phyloP scores from a whole-genome alignment of 176 grass and related monocot genomes.

The Dendrocalamus sinicus region DNA sequence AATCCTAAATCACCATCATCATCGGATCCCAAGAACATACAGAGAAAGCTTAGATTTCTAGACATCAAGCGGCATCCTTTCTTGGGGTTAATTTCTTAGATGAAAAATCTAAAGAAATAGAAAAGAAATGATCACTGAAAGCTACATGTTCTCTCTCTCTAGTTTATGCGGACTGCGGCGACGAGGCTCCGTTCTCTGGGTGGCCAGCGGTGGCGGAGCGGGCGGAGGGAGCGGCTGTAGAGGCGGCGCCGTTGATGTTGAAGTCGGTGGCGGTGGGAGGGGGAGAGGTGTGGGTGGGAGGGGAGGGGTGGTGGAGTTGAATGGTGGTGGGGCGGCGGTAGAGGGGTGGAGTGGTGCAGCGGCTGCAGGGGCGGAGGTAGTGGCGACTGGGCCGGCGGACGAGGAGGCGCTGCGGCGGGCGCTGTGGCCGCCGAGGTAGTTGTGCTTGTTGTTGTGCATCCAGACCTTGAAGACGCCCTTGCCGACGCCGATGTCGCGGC shows the following conservation, averaged over 20 bases:
- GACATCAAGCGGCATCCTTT: conserved; percentile 45
- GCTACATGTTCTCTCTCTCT: conserved; percentile 45
- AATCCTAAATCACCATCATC: conserved; percentile 51
- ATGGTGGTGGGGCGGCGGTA: neutral
- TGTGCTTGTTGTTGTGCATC: conserved; percentile 99
- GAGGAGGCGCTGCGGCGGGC: conserved; percentile 50
- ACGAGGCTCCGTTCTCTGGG: conserved; percentile 35
- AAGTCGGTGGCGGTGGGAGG: conserved; percentile 33
- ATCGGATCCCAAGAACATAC: conserved; percentile 58
- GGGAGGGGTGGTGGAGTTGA: conserved; percentile 28
- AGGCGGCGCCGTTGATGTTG: conserved; percentile 53
- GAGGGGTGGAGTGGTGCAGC: conserved; percentile 2
- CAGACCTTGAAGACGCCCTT: conserved; percentile 99
- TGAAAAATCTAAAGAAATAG: conserved; percentile 33
- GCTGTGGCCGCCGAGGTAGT: conserved; percentile 76
- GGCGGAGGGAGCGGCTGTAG: neutral
- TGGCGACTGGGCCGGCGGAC: neutral
- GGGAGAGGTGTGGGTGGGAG: conserved; percentile 36
- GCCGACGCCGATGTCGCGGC: conserved; percentile 87
- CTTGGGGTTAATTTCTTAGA: conserved; percentile 68
- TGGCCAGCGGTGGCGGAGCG: conserved; percentile 24
- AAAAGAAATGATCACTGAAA: conserved; percentile 56
- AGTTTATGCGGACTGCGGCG: conserved; percentile 58
- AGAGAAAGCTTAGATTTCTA: conserved; percentile 48
- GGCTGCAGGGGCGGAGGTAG: neutral